Base-by-base conservation (phyloP, 495 filamentous ascomycete genomes). In the Bacidia rubella region DNA sequence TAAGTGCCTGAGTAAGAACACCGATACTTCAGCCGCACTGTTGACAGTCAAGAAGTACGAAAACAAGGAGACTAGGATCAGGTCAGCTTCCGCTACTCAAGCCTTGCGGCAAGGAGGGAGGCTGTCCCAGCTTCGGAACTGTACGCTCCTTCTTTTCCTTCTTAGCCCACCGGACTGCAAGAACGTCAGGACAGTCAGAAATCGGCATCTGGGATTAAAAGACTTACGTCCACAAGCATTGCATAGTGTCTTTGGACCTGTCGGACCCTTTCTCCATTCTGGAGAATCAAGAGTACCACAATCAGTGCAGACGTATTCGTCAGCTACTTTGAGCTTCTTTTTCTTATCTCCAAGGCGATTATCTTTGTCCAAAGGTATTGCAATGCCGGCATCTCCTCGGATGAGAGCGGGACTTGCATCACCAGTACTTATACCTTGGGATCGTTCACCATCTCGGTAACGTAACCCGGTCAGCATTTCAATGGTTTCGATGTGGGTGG, bases 301-400 rank as follows among this genome's bases (percentile, higher is more conserved):
- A 66, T 97, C 92, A 11, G 86, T 87, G 65, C 92, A 98, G 27
- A 94, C 86, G 65, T 97, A 95, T 70, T 97, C 92, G 58, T 93
- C 90, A 4, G 84, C 80, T 47, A 88, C 70, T 68, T 95, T 96
- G 32, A 87, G 67, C 62, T 94, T 90, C 68, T 87, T 87, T 69
- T 94, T 92, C 62, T 94, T 86, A 51, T 94, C 89, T 0, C 74
- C 78, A 1, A 54, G 62, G 25, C 67, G 73, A 9, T 66, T 76
- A 58, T 80, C 83, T 56, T 86, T 80, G 45, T 94, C 89, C 45
- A 80, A 62, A 0, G 85, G 78, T 25, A 90, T 93, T 17, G 83
- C 84, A 53, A 92, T 87, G 39, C 89, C 89, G 25, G 78, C 86
- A 60, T 94, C 87, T 32, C 85, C 90, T 53, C 87, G 81, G 52